A percentile compares a stretch with the other conserved stretches of the same genome.
These are phyloP conservation scores for Eimeria maxima DNA, from an alignment of 169 alveolate genomes.

Conservation along the genomic window DNA sequence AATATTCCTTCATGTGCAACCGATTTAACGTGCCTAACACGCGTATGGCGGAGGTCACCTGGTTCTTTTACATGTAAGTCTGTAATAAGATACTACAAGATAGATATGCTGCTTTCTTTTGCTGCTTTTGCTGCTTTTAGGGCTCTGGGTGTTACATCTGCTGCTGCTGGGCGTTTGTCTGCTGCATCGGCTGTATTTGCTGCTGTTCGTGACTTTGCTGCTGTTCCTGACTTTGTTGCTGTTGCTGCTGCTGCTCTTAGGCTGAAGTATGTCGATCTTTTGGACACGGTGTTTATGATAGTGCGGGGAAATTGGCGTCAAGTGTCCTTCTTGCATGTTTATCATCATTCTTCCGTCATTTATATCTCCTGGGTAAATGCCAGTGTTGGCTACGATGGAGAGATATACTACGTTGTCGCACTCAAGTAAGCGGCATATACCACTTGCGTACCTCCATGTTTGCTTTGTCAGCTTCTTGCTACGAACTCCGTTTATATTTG, in stretches of 20 bases:
- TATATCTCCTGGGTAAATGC: constrained; percentile 87
- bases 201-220: not conserved
- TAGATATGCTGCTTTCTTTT: not conserved
- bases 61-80: constrained; percentile 58
- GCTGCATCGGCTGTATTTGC: no score
- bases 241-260: constrained; percentile 42
- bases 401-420: constrained; percentile 85
- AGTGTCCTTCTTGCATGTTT: constrained; percentile 86
- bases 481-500: no score
- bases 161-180: no score
- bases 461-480: no score
- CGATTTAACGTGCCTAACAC: constrained; percentile 11
- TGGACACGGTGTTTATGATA: constrained; percentile 85
- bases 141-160: no score
- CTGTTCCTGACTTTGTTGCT: not conserved
- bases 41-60: constrained; percentile 57
- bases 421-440: constrained; percentile 87
- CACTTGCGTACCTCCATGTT: not conserved
- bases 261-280: constrained; percentile 84
- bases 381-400: constrained; percentile 88
- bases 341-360: constrained; percentile 87
- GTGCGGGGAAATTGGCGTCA: constrained; percentile 87
- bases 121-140: not conserved
- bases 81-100: no score
- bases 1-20: constrained; percentile 33